Evolutionary conservation across 2,329 filamentous ascomycete species (phyloP).

Genomic region (Monosporascus sp.): DNA sequence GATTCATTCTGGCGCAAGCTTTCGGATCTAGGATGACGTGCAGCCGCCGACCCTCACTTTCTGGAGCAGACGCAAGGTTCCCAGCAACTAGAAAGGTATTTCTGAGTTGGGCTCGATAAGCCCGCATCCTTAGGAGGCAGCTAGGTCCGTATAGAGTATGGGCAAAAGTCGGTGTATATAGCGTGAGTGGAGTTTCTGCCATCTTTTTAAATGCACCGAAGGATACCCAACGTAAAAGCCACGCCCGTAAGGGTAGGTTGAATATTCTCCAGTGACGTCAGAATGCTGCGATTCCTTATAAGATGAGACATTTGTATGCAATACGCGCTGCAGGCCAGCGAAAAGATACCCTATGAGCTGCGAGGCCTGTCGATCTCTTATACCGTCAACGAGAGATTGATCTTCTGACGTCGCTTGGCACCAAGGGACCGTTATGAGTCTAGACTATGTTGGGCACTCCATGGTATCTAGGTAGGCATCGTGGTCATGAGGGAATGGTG

Average conservation of each 20-base stretch:
- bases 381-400: neutral
- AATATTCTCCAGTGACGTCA: neutral
- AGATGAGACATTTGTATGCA: neutral
- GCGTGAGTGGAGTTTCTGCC: slow-evolving; percentile 7
- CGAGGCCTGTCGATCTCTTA: neutral
- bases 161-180: slow-evolving; percentile 26
- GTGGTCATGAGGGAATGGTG: neutral
- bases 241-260: neutral
- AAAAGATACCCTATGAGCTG: neutral
- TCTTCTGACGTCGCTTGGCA: neutral
- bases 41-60: neutral
- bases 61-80: neutral
- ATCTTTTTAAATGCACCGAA: neutral
- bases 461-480: neutral
- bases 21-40: neutral
- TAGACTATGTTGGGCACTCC: neutral
- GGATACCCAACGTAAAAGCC: neutral
- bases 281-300: neutral
- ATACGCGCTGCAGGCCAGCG: neutral
- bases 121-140: neutral
- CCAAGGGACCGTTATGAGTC: neutral
- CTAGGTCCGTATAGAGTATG: neutral
- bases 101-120: neutral
- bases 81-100: neutral
- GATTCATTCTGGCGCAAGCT: neutral